Percentiles rank a stretch among this genome's conserved stretches.
phyloP scores from a whole-genome alignment of 805 yeast genomes.

The Ogataea haglerorum region DNA sequence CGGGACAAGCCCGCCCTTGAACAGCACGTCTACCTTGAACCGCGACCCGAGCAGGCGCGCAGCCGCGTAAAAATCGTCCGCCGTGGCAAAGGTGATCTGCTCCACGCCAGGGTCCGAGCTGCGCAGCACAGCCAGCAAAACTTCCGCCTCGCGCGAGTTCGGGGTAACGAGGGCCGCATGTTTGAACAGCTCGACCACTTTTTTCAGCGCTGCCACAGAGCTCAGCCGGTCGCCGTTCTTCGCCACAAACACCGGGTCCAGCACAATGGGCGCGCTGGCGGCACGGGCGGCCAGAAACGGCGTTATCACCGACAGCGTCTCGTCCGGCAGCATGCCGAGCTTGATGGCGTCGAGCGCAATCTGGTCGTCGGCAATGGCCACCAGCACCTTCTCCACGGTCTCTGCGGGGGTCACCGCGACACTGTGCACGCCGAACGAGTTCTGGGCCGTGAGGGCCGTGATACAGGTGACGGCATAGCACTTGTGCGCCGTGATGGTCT shows the following conservation, averaged over 20 bases:
- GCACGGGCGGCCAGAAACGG: slow-evolving; percentile 14
- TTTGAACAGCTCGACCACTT: slow-evolving; percentile 16
- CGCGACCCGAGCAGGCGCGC: slow-evolving; percentile 38
- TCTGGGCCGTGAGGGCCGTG: slow-evolving; percentile 80
- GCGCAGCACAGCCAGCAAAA: slow-evolving; percentile 25
- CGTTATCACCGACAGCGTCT: slow-evolving; percentile 39
- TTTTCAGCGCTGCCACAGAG: slow-evolving; percentile 32
- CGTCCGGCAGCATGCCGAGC: slow-evolving; percentile 68
- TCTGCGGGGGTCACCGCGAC: slow-evolving; percentile 43
- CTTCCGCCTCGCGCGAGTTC: slow-evolving; percentile 54
- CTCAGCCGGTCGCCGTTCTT: slow-evolving; percentile 68
- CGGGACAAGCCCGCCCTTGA: slow-evolving; percentile 84
- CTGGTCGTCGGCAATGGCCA: slow-evolving; percentile 54
- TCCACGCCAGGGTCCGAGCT: slow-evolving; percentile 18
- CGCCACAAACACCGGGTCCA: slow-evolving; percentile 84
- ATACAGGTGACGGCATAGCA: slow-evolving; percentile 78
- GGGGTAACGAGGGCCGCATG: slow-evolving; percentile 58
- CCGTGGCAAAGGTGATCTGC: slow-evolving; percentile 3
- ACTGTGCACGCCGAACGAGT: slow-evolving; percentile 46
- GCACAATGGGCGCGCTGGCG: slow-evolving; percentile 37
- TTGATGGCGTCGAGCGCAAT: slow-evolving; percentile 67
- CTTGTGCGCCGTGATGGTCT: slow-evolving; percentile 73
- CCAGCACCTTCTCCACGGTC: slow-evolving; percentile 47
- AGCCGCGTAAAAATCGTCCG: slow-evolving; percentile 33
- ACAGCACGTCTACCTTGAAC: slow-evolving; percentile 49